Conservation (phyloP, 2,329 filamentous ascomycete genomes). For the Colletotrichum sp. region DNA sequence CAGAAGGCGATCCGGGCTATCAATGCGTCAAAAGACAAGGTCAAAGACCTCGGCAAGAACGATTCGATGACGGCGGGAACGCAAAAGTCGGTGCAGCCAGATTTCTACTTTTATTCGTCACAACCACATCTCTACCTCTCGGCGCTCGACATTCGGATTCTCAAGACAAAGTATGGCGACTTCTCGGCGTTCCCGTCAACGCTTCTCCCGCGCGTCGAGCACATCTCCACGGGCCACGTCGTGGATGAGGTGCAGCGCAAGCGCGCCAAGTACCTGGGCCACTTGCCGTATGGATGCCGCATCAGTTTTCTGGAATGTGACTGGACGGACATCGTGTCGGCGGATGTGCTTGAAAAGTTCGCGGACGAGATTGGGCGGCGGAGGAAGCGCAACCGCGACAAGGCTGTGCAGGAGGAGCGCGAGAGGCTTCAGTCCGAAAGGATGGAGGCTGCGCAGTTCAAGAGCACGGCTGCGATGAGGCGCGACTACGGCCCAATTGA, state of each 20-base stretch:
- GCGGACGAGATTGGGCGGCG: constrained; percentile 77
- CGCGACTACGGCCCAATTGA: constrained; percentile 44
- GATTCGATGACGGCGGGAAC: constrained; percentile 22
- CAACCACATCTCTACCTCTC: constrained; percentile 89
- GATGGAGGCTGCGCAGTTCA: constrained; percentile 73
- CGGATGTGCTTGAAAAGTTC: constrained; percentile 78
- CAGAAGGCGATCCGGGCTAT: constrained; percentile 81
- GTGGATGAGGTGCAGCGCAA: constrained; percentile 86
- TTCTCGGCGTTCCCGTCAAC: constrained; percentile 86
- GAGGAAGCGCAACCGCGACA: constrained; percentile 79
- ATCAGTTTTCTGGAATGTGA: constrained; percentile 93
- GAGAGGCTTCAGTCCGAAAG: constrained; percentile 83
- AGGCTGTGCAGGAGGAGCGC: constrained; percentile 85
- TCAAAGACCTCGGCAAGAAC: constrained; percentile 50
- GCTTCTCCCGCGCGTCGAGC: constrained; percentile 85
- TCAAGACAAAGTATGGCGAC: constrained; percentile 86
- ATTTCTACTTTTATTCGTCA: constrained; percentile 88
- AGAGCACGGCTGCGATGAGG: constrained; percentile 49
- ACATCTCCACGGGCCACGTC: constrained; percentile 85
- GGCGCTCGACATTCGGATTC: constrained; percentile 87
- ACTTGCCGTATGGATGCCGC: constrained; percentile 89
- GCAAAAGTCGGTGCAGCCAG: constrained; percentile 35
- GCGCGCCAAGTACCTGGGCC: constrained; percentile 83
- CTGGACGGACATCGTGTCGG: constrained; percentile 87
- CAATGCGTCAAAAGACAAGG: constrained; percentile 75